Conservation (phyloP, 306 rosid species). For the Prunus persica region Prunus_persica_NCBIv2 NC_034009.1:28458501-28459000, state of each 20-base stretch:
- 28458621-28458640: neutral
- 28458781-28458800: too few relatives aligned
- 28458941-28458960: neutral
- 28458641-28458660: neutral
- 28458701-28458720: neutral
- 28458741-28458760: neutral
- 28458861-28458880: neutral
- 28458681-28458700: too few relatives aligned
- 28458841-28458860: too few relatives aligned
- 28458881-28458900: slow-evolving; percentile 30
- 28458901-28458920: slow-evolving; percentile 45
- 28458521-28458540: too few relatives aligned
- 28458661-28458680: too few relatives aligned
- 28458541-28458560: neutral
- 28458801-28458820: too few relatives aligned
- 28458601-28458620: neutral
- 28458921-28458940: slow-evolving; percentile 25
- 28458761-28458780: neutral
- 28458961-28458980: slow-evolving; percentile 21
- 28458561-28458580: neutral
- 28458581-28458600: neutral
- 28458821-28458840: neutral
- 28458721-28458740: neutral
- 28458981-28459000: slow-evolving; percentile 17
- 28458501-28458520: too few relatives aligned